A percentile compares a stretch with the other conserved stretches of the same genome.
Evolutionary conservation across 148 eudicot genomes (phyloP).

Genomic region (Selenicereus undatus): DNA sequence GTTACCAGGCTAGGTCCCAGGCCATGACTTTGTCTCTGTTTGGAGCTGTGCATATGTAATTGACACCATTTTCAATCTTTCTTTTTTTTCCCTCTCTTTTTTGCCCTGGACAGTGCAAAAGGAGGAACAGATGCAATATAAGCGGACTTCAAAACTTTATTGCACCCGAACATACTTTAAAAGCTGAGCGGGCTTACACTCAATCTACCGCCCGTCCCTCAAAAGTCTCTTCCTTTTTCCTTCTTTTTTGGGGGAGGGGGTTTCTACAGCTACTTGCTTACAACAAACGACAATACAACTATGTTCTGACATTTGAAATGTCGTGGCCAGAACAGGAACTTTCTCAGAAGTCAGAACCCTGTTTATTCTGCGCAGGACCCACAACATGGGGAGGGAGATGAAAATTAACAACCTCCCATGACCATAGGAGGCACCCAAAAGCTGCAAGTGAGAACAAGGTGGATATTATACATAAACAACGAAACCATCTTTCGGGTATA

Average conservation of each 20-base stretch:
- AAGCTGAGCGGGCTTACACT: no score
- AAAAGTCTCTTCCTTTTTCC: neutral
- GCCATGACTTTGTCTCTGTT: neutral
- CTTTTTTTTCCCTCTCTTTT: neutral
- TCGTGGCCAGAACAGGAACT: neutral
- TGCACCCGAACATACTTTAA: neutral
- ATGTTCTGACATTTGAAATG: neutral
- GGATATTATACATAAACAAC: slow-evolving; percentile 11
- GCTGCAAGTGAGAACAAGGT: neutral
- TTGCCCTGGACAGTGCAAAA: neutral
- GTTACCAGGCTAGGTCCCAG: neutral
- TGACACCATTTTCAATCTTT: neutral
- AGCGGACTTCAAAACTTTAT: neutral
- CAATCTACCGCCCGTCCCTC: neutral
- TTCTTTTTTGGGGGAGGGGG: neutral
- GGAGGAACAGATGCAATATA: neutral
- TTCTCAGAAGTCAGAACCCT: neutral
- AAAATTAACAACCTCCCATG: neutral
- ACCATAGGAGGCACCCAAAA: neutral
- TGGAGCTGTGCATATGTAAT: neutral
- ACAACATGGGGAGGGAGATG: neutral
- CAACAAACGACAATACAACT: neutral
- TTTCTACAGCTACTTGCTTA: neutral
- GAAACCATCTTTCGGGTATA: slow-evolving; percentile 14
- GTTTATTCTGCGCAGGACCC: neutral